These are phyloP conservation scores for Diaporthe vaccinii DNA, from an alignment of 2,329 filamentous ascomycete genomes.

Conservation along the genomic window DNA sequence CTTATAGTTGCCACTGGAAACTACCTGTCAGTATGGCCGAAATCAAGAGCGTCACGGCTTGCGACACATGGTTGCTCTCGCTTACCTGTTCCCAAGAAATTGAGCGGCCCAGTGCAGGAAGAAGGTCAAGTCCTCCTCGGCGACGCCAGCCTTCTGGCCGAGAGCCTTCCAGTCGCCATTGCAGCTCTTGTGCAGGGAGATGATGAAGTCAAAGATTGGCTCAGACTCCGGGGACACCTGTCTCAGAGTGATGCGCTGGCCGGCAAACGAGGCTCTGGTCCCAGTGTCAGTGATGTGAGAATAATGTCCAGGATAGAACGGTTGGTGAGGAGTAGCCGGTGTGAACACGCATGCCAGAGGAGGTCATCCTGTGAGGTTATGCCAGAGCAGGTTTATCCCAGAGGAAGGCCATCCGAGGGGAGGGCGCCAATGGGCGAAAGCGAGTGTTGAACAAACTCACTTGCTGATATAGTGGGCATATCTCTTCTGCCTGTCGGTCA, in stretches of 20 bases:
- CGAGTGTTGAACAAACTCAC: constrained; percentile 58
- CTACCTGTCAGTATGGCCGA: neutral
- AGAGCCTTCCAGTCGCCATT: constrained; percentile 80
- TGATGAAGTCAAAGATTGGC: constrained; percentile 84
- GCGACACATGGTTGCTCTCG: neutral
- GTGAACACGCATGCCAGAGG: neutral
- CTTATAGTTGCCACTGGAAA: constrained; percentile 84
- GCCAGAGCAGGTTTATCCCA: constrained; percentile 31
- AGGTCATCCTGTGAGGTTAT: neutral
- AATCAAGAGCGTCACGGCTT: too few species aligned
- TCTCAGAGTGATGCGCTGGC: constrained; percentile 82
- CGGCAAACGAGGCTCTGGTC: constrained; percentile 79
- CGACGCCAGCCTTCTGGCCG: constrained; percentile 73
- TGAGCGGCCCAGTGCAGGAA: constrained; percentile 85
- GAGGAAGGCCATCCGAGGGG: neutral
- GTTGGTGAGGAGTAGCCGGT: neutral
- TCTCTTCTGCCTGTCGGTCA: constrained; percentile 82
- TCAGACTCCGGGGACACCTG: constrained; percentile 88
- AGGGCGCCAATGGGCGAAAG: neutral
- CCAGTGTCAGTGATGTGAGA: constrained; percentile 4
- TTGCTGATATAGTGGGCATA: constrained; percentile 93
- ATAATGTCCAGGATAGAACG: neutral
- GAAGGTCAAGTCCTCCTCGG: constrained; percentile 72
- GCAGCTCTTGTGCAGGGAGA: constrained; percentile 76
- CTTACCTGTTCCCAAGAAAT: constrained; percentile 65